Conservation (phyloP, 176 grass and related monocot species). For the Phoenix roebelenii region DNA sequence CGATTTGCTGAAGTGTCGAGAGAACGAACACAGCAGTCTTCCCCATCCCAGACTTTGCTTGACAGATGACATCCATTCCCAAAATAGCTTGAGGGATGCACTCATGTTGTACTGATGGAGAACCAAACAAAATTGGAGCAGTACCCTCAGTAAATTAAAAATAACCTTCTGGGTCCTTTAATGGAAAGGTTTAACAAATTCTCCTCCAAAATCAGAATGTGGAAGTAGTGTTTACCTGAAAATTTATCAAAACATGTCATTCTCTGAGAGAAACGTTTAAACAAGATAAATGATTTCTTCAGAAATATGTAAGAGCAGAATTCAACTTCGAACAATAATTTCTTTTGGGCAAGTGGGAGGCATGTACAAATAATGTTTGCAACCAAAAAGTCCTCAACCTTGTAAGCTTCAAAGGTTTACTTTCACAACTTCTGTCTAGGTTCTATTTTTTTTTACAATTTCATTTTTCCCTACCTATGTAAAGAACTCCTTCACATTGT, state of each 20-base stretch:
- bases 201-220: constrained; percentile 52
- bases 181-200: constrained; percentile 85
- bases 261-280: no score
- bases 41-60: constrained; percentile 99
- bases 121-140: constrained; percentile 91
- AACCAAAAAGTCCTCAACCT: no score
- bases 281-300: no score
- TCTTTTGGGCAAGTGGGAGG: no score
- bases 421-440: no score
- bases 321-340: no score
- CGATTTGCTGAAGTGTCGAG: constrained; percentile 93
- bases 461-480: no score
- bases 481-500: no score
- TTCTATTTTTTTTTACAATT: no score
- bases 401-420: no score
- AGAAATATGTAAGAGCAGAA: no score
- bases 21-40: constrained; percentile 99
- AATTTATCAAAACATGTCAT: neutral
- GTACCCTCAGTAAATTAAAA: constrained; percentile 84
- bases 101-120: constrained; percentile 97
- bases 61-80: constrained; percentile 98
- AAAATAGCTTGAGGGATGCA: constrained; percentile 99
- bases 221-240: constrained; percentile 79
- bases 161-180: constrained; percentile 65
- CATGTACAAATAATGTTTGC: no score